These are phyloP conservation scores for Rhodotorula graminis DNA, from an alignment of 768 basidiomycete species.

Conservation along the genomic window DNA sequence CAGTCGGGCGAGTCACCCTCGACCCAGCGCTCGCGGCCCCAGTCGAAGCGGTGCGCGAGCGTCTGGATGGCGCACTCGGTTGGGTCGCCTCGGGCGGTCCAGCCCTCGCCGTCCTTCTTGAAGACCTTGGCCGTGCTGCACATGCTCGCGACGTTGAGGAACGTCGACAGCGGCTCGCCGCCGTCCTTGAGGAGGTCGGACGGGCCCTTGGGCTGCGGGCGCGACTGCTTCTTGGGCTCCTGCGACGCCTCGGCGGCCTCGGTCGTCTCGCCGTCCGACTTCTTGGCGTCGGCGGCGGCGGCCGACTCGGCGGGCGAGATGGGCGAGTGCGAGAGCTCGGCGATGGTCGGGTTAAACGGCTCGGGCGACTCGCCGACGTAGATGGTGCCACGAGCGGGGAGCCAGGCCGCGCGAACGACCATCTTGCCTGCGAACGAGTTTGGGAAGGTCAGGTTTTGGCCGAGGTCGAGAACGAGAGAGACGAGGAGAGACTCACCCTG, in stretches of 20 bases:
- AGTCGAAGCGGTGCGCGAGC: conserved; percentile 38
- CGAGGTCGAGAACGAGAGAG: too few relatives aligned
- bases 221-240: conserved; percentile 5
- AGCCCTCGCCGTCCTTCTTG: conserved; percentile 45
- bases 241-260: conserved; percentile 19
- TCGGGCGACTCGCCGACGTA: conserved; percentile 41
- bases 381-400: conserved; percentile 45
- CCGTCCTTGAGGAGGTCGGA: conserved; percentile 44
- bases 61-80: conserved; percentile 52
- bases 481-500: conserved; percentile 19
- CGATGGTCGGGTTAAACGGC: conserved; percentile 41
- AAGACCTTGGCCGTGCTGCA: conserved; percentile 49
- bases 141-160: conserved; percentile 48
- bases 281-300: conserved; percentile 45
- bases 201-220: not conserved
- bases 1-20: conserved; percentile 41
- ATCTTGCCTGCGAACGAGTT: conserved; percentile 47
- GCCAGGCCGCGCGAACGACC: conserved; percentile 51
- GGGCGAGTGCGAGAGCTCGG: conserved; percentile 23
- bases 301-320: conserved; percentile 43
- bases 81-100: conserved; percentile 51
- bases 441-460: not conserved
- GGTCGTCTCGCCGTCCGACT: conserved; percentile 41
- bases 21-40: conserved; percentile 24
- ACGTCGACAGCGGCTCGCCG: conserved; percentile 43